A percentile compares a stretch with the other conserved stretches of the same genome.
phyloP scores from a whole-genome alignment of 2,329 filamentous ascomycete genomes.

The Phoma sp. region DNA sequence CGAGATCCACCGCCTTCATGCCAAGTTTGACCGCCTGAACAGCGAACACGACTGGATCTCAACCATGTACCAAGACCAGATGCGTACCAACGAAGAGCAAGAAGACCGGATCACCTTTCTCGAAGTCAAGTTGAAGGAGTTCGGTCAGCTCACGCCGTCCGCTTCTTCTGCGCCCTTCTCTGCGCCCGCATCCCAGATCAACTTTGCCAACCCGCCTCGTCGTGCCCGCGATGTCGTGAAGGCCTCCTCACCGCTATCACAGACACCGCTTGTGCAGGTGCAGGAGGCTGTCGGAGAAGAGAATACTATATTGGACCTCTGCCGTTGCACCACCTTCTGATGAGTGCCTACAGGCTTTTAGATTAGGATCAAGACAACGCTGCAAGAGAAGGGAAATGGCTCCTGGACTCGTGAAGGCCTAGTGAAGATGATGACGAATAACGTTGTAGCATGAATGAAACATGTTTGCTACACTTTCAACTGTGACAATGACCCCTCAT shows the following conservation, averaged over 20 bases:
- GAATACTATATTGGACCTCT: neutral
- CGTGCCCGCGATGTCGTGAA: neutral
- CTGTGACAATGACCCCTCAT: neutral
- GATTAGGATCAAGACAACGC: neutral
- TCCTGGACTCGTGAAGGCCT: neutral
- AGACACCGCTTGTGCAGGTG: slow-evolving; percentile 10
- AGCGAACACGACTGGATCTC: slow-evolving; percentile 24
- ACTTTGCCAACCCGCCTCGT: slow-evolving; percentile 17
- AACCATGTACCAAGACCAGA: slow-evolving; percentile 22
- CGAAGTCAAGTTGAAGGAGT: slow-evolving; percentile 35
- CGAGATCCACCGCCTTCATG: slow-evolving; percentile 3
- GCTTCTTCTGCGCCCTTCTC: slow-evolving; percentile 13
- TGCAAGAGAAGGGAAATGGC: no score
- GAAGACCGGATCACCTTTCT: slow-evolving; percentile 40
- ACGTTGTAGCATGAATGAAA: neutral
- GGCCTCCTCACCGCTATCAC: neutral
- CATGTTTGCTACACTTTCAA: slow-evolving; percentile 21
- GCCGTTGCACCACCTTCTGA: no score
- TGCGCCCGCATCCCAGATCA: slow-evolving; percentile 21
- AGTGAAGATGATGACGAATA: neutral
- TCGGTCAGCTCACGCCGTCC: slow-evolving; percentile 2
- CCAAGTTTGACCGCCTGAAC: slow-evolving; percentile 18
- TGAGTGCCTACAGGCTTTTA: neutral
- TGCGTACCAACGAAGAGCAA: slow-evolving; percentile 28
- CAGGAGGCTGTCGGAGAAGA: slow-evolving; percentile 13